These are phyloP conservation scores for Zygotorulaspora sp. DNA, from an alignment of 805 yeast species.

Conservation along the genomic window DNA sequence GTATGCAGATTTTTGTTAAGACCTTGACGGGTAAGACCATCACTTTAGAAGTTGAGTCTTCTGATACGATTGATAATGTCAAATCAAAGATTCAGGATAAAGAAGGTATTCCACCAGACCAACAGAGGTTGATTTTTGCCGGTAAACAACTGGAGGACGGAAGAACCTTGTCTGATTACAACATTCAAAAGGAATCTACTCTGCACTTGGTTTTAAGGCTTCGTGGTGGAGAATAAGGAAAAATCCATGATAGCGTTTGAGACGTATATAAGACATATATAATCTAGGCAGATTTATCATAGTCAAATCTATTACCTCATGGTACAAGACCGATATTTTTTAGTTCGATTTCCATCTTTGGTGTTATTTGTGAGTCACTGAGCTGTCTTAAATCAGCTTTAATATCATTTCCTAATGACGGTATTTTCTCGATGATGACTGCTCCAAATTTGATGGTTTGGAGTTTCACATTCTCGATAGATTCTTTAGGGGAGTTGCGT, in stretches of 20 bases:
- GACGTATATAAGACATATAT: slow-evolving; percentile 50
- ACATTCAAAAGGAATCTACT: slow-evolving; percentile 92
- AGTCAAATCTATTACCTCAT: not conserved
- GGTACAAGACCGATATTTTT: slow-evolving; percentile 18
- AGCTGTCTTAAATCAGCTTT: slow-evolving; percentile 27
- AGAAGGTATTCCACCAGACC: slow-evolving; percentile 97
- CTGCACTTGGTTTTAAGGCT: slow-evolving; percentile 79
- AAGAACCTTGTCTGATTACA: slow-evolving; percentile 89
- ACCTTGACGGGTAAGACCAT: slow-evolving; percentile 88
- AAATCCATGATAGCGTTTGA: slow-evolving; percentile 40
- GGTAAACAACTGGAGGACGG: slow-evolving; percentile 97
- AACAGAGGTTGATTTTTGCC: slow-evolving; percentile 90
- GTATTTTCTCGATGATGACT: slow-evolving; percentile 17
- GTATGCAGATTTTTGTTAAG: slow-evolving; percentile 87
- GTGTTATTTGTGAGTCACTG: slow-evolving; percentile 40
- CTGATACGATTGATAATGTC: slow-evolving; percentile 93
- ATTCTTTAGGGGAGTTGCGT: slow-evolving; percentile 37
- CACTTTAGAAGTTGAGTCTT: slow-evolving; percentile 81
- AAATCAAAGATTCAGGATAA: slow-evolving; percentile 93
- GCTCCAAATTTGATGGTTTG: slow-evolving; percentile 42
- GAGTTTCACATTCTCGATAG: slow-evolving; percentile 57
- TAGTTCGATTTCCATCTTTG: slow-evolving; percentile 42
- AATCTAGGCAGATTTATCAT: slow-evolving; percentile 1
- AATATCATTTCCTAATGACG: slow-evolving; percentile 15
- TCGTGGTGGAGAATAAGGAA: slow-evolving; percentile 68